A percentile compares a stretch with the other conserved stretches of the same genome.
These are phyloP conservation scores for Plasmodium relictum DNA, from an alignment of 169 alveolate species.

Conservation along the genomic window DNA sequence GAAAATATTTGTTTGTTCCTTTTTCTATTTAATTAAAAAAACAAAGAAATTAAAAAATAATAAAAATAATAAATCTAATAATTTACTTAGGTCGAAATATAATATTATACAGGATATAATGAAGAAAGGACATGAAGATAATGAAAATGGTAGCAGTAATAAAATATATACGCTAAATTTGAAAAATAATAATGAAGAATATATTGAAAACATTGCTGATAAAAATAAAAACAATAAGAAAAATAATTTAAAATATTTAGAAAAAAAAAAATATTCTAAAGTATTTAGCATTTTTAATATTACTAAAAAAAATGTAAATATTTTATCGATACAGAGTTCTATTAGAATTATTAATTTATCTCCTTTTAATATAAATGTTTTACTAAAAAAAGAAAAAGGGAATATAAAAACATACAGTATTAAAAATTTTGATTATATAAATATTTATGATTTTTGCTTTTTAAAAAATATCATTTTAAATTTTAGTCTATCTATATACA, in stretches of 20 bases:
- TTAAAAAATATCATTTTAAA: conserved; percentile 36
- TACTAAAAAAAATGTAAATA: conserved; percentile 12
- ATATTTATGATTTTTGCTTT: conserved; percentile 58
- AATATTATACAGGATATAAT: not conserved
- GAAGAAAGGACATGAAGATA: not conserved
- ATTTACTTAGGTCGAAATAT: not conserved
- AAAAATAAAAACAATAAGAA: not conserved
- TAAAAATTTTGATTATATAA: conserved; percentile 23
- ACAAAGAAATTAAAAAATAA: not conserved
- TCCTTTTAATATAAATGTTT: conserved; percentile 36
- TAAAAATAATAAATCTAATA: not conserved
- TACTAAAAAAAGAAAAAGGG: conserved; percentile 62
- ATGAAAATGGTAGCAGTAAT: not conserved
- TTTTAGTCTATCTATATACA: conserved; percentile 20
- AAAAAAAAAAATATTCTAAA: conserved; percentile 22
- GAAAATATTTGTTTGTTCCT: conserved; percentile 1
- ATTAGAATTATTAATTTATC: conserved; percentile 34
- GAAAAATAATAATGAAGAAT: not conserved
- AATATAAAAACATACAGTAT: conserved; percentile 54
- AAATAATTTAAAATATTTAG: not conserved
- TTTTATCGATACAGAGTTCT: conserved; percentile 20
- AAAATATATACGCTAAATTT: not conserved
- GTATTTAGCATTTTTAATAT: conserved; percentile 4
- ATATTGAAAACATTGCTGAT: not conserved
- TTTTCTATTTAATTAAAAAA: conserved; percentile 17